Percentiles rank a stretch among this genome's conserved stretches.
Evolutionary conservation across 768 basidiomycete genomes (phyloP).

Genomic region (Leccinellum rugosiceps): DNA sequence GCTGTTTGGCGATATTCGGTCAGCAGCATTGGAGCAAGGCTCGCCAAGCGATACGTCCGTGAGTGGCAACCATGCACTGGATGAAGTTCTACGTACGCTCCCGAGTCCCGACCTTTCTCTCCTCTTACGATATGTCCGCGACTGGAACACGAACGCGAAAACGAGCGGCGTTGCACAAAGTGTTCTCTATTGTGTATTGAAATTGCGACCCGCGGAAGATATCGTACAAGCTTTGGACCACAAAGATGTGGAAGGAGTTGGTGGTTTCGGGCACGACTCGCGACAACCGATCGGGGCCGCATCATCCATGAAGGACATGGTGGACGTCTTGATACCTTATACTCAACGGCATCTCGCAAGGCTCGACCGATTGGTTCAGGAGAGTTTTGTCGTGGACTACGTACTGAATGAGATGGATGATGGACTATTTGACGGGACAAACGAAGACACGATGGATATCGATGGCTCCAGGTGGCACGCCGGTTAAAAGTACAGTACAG

Average conservation of each 20-base stretch:
- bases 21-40: conserved; percentile 22
- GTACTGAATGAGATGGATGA: conserved; percentile 85
- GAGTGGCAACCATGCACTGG: conserved; percentile 72
- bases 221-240: conserved; percentile 60
- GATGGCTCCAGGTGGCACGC: conserved; percentile 2
- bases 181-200: conserved; percentile 77
- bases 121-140: conserved; percentile 76
- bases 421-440: conserved; percentile 58
- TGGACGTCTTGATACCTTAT: conserved; percentile 89
- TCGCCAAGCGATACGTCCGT: conserved; percentile 33
- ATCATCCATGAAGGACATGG: conserved; percentile 59
- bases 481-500: conserved; percentile 19
- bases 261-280: conserved; percentile 30
- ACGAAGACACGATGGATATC: conserved; percentile 44
- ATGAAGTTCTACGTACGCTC: conserved; percentile 77
- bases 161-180: conserved; percentile 83
- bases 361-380: conserved; percentile 85
- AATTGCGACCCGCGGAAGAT: conserved; percentile 71
- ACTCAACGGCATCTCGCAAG: conserved; percentile 89
- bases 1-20: conserved; percentile 68
- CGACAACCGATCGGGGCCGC: conserved; percentile 17
- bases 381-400: conserved; percentile 94
- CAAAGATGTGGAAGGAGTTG: conserved; percentile 13
- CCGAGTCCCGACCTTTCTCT: conserved; percentile 71
- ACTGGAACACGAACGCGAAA: conserved; percentile 96